phyloP scores from a whole-genome alignment of 2,329 filamentous ascomycete genomes.

The Talaromyces islandicus region DNA sequence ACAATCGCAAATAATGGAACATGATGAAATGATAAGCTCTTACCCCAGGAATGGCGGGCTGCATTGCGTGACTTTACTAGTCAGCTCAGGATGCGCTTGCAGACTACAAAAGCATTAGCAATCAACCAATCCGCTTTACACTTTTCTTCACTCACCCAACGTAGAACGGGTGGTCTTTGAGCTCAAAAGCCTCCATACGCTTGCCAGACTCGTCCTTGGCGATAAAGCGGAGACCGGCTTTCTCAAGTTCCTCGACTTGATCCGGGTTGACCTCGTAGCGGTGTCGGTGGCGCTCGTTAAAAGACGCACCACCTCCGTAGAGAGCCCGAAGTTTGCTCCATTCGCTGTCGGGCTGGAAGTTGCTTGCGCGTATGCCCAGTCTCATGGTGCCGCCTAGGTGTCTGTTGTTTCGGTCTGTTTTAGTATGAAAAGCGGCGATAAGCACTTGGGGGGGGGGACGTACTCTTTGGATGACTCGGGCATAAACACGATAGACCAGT shows the following conservation, averaged over 20 bases:
- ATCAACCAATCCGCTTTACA: background rate
- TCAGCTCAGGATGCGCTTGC: constrained; percentile 4
- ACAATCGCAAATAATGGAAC: background rate
- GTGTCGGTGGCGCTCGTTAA: constrained; percentile 76
- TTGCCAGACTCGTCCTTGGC: constrained; percentile 73
- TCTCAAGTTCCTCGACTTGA: constrained; percentile 62
- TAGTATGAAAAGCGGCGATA: background rate
- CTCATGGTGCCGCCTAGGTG: constrained; percentile 84
- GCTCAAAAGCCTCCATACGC: constrained; percentile 77
- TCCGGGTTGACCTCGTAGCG: constrained; percentile 86
- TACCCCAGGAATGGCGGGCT: constrained; percentile 61
- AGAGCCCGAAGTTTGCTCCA: constrained; percentile 73
- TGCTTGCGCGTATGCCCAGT: constrained; percentile 66
- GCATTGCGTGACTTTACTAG: background rate
- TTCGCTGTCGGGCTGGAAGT: constrained; percentile 69
- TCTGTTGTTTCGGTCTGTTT: constrained; percentile 52
- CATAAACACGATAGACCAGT: constrained; percentile 73
- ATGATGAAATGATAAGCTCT: background rate
- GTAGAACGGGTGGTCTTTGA: constrained; percentile 78
- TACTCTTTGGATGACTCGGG: constrained; percentile 53
- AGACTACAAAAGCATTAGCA: constrained; percentile 37
- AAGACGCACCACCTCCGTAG: constrained; percentile 51
- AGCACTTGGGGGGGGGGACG: background rate
- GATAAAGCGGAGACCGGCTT: constrained; percentile 66
- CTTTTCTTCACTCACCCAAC: constrained; percentile 47